Base-by-base conservation (phyloP, 305 asterid genomes). In the Coffea humblotiana region DNA sequence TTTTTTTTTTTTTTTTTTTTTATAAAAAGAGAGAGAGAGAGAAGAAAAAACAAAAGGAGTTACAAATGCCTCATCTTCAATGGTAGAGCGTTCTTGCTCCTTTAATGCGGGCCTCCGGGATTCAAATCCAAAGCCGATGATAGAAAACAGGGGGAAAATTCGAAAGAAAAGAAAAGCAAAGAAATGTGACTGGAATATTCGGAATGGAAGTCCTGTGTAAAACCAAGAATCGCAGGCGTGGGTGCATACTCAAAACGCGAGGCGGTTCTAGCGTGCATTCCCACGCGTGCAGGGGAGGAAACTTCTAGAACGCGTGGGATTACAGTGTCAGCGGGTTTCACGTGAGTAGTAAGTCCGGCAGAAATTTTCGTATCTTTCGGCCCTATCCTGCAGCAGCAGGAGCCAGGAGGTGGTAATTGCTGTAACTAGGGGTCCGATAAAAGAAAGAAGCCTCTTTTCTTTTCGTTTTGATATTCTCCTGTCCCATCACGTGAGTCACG, bases 401-500 rank as follows among this genome's bases (percentile, higher is more conserved):
- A 32, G 32, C 2, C 32, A 32, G 32, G 2, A 32, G 32, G 32
- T 47, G 0, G 37, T 29, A 9, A 32, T 32, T n/a, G 67, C 32
- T 32, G 35, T 65, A 65, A 65, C 3, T 27, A 4, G 14, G 11
- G 70, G 12, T n/a, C n/a, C n/a, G 9, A 63, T 1, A 29, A 27
- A 25, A 27, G 23, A 40, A 40, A 40, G 43, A 40, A 40, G 0
- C 0, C 43, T 40, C 43, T 32, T 32, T 2, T 32, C 32, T 32
- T n/a, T 14, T 25, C n/a, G 3, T 51, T 32, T 32, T 32, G 1
- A 32, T 27, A 16, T 16, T 51, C 58, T 61, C 8, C 77, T 45
- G 49, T 45, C n/a, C 51, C 4, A 77, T 72, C 75, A 82, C 82
- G 85, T 72, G 76, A 25, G 37, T 54, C 85, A 82, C 85, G 85